Percentiles rank a stretch among this genome's conserved stretches.
phyloP scores from a whole-genome alignment of 192 early-diverging fungal species.

The Umbelopsis vinacea region DNA sequence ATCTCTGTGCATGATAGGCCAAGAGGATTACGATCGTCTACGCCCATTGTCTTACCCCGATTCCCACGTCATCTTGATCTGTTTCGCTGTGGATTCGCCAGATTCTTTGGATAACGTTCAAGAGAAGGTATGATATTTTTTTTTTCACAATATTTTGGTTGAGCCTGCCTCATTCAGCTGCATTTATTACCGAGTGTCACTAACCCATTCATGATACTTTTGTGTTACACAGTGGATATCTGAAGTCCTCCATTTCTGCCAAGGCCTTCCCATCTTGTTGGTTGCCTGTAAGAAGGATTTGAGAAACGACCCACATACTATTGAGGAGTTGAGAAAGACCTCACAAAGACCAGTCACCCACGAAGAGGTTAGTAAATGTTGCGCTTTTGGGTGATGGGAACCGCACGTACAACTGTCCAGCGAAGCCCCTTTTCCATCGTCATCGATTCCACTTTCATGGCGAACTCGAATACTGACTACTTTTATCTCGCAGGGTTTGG shows the following conservation, averaged over 20 bases:
- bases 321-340: conserved; percentile 75
- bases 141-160: neutral
- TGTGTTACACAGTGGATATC: conserved; percentile 75
- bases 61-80: conserved; percentile 91
- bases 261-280: conserved; percentile 82
- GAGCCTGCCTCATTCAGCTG: conserved; percentile 6
- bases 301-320: conserved; percentile 74
- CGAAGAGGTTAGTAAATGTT: conserved; percentile 62
- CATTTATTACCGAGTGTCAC: conserved; percentile 15
- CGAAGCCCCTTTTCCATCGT: neutral
- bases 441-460: neutral
- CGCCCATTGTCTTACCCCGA: conserved; percentile 92
- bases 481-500: conserved; percentile 57
- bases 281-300: conserved; percentile 93
- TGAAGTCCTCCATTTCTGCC: conserved; percentile 86
- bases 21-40: conserved; percentile 96
- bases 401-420: neutral
- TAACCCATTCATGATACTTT: conserved; percentile 24
- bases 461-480: too few species aligned
- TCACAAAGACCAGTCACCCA: conserved; percentile 75
- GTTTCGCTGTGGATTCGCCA: conserved; percentile 86
- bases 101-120: conserved; percentile 83
- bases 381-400: neutral
- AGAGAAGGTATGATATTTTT: conserved; percentile 56
- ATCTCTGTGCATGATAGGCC: conserved; percentile 52